Evolutionary conservation across 164 flowering plant species (phyloP).

Genomic region (Platanus orientalis): DNA sequence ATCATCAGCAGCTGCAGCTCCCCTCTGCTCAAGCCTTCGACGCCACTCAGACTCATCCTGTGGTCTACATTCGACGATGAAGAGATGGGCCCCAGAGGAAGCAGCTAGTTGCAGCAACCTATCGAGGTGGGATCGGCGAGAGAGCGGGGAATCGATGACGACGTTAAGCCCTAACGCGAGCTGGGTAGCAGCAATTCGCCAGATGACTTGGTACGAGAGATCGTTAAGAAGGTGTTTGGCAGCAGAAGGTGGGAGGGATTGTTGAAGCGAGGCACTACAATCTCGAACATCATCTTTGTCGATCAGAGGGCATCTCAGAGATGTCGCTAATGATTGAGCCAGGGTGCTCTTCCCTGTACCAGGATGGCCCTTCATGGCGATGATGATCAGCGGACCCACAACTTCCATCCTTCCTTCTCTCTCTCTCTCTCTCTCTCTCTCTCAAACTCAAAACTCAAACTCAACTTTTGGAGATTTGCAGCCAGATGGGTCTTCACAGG

Average conservation of each 20-base stretch:
- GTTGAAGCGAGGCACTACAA: slow-evolving; percentile 38
- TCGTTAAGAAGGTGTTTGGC: slow-evolving; percentile 46
- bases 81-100: slow-evolving; percentile 26
- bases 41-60: slow-evolving; percentile 58
- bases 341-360: slow-evolving; percentile 72
- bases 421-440: slow-evolving; percentile 1
- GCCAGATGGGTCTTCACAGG: too few species aligned
- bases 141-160: slow-evolving; percentile 71
- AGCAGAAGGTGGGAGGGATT: not conserved
- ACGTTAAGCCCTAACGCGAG: slow-evolving; percentile 58
- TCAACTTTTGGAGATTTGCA: too few species aligned
- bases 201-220: slow-evolving; percentile 60
- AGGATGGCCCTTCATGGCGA: slow-evolving; percentile 89
- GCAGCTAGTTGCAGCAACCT: slow-evolving; percentile 30
- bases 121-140: slow-evolving; percentile 48
- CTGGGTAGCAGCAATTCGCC: slow-evolving; percentile 52
- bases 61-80: slow-evolving; percentile 63
- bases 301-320: slow-evolving; percentile 55
- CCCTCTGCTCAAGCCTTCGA: slow-evolving; percentile 43
- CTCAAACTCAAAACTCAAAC: too few species aligned
- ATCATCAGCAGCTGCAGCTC: slow-evolving; percentile 11
- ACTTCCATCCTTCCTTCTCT: slow-evolving; percentile 1
- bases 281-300: slow-evolving; percentile 76
- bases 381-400: slow-evolving; percentile 28
- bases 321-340: slow-evolving; percentile 42